These are phyloP conservation scores for Rhizopogon rudus DNA, from an alignment of 768 basidiomycete genomes.

Conservation along the genomic window DNA sequence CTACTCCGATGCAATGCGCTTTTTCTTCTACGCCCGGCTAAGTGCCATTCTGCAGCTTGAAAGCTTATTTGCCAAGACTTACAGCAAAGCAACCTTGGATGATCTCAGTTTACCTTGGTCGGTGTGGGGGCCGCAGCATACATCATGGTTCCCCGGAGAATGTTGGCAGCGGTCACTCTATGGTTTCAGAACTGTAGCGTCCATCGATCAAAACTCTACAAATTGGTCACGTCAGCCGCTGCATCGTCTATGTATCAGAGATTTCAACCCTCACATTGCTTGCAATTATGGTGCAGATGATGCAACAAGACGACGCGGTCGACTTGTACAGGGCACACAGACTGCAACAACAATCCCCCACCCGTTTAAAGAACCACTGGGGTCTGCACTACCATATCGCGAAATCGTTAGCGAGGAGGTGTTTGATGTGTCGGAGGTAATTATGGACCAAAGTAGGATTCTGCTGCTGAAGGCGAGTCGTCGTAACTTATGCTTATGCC, in stretches of 20 bases:
- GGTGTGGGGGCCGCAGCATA: slow-evolving; percentile 44
- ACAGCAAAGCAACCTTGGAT: too few species aligned
- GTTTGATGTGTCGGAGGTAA: too few species aligned
- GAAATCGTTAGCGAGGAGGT: too few species aligned
- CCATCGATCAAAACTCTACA: too few species aligned
- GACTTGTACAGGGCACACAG: slow-evolving; percentile 13
- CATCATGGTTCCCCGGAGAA: slow-evolving; percentile 47
- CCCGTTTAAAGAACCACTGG: slow-evolving; percentile 27
- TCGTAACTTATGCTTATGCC: slow-evolving; percentile 3
- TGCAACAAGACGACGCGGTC: slow-evolving; percentile 16
- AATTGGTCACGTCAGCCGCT: too few species aligned
- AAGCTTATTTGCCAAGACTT: not conserved
- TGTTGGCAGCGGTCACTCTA: slow-evolving; percentile 34
- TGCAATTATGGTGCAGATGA: slow-evolving; percentile 2
- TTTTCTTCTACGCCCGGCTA: slow-evolving; percentile 43
- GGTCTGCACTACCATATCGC: too few species aligned
- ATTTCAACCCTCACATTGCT: slow-evolving; percentile 29
- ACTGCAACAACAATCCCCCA: slow-evolving; percentile 23
- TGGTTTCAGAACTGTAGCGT: slow-evolving; percentile 38
- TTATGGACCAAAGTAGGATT: slow-evolving; percentile 41
- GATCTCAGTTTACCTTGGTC: slow-evolving; percentile 10
- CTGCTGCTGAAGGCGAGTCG: slow-evolving; percentile 40
- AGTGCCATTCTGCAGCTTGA: slow-evolving; percentile 31
- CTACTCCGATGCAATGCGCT: slow-evolving; percentile 21
- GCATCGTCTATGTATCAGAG: slow-evolving; percentile 26